Evolutionary conservation across 148 eudicot genomes (phyloP).

Genomic region (Rhododendron molle): DNA sequence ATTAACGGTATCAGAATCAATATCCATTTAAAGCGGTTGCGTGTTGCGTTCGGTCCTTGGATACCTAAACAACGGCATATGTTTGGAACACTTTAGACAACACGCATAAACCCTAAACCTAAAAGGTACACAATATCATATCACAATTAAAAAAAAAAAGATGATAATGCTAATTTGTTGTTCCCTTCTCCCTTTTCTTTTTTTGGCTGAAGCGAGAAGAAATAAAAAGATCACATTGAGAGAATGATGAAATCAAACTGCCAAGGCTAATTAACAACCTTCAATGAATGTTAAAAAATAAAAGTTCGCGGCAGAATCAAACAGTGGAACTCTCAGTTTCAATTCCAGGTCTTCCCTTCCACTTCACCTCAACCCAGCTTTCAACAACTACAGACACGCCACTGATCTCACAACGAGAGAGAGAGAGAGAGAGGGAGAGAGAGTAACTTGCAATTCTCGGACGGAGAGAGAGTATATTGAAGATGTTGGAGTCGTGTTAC

Average conservation of each 20-base stretch:
- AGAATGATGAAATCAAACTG: no score
- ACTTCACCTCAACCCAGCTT: neutral
- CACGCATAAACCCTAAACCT: no score
- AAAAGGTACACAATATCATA: no score
- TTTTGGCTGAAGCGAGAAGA: no score
- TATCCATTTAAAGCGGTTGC: neutral
- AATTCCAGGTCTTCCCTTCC: neutral
- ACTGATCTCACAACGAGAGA: neutral
- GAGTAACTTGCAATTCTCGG: neutral
- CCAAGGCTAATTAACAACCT: no score
- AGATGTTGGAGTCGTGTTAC: constrained; percentile 25
- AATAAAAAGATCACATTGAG: no score
- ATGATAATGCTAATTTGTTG: no score
- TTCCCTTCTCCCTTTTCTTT: no score
- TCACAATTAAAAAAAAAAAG: no score
- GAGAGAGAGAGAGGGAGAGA: neutral
- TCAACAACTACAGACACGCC: neutral
- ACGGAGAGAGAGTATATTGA: neutral
- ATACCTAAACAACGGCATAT: neutral
- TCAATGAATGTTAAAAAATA: no score
- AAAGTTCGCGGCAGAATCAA: no score
- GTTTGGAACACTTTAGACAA: neutral
- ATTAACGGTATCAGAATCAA: neutral
- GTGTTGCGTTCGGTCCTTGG: neutral
- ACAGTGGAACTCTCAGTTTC: no score